These are phyloP conservation scores for Kappamyces sp. DNA, from an alignment of 192 early-diverging fungal genomes.

Conservation along the genomic window DNA sequence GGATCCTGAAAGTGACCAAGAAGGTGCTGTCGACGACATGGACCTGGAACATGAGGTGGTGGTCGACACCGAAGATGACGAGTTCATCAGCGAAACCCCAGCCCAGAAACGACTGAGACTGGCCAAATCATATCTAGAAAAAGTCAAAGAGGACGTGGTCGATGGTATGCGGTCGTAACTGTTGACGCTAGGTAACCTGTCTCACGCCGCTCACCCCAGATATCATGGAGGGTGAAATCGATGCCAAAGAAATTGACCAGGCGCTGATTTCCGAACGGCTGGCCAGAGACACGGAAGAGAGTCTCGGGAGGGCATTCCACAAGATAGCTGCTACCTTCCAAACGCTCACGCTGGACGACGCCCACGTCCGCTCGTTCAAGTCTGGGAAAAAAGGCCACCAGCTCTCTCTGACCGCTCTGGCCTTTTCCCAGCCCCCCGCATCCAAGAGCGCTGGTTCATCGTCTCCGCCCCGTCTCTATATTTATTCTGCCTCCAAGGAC, in stretches of 20 bases:
- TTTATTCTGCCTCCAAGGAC: slow-evolving; percentile 91
- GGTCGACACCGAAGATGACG: slow-evolving; percentile 60
- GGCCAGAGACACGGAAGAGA: slow-evolving; percentile 67
- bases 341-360: slow-evolving; percentile 17
- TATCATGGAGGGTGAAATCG: slow-evolving; percentile 66
- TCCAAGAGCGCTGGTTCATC: slow-evolving; percentile 2
- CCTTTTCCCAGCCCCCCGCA: slow-evolving; percentile 28
- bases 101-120: slow-evolving; percentile 89
- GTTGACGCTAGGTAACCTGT: slow-evolving; percentile 1
- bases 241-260: slow-evolving; percentile 86
- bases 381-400: slow-evolving; percentile 56
- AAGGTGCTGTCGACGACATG: slow-evolving; percentile 42
- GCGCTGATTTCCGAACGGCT: slow-evolving; percentile 88
- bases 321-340: slow-evolving; percentile 53
- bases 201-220: slow-evolving; percentile 7
- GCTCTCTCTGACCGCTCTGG: slow-evolving; percentile 76
- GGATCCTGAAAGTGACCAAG: slow-evolving; percentile 40
- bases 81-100: slow-evolving; percentile 70
- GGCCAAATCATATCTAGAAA: slow-evolving; percentile 86
- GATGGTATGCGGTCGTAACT: slow-evolving; percentile 25
- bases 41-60: slow-evolving; percentile 24
- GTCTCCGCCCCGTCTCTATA: slow-evolving; percentile 27
- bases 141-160: slow-evolving; percentile 56
- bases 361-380: slow-evolving; percentile 25
- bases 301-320: slow-evolving; percentile 43